phyloP scores from a whole-genome alignment of 306 rosid species.

The Glycine soja region DNA sequence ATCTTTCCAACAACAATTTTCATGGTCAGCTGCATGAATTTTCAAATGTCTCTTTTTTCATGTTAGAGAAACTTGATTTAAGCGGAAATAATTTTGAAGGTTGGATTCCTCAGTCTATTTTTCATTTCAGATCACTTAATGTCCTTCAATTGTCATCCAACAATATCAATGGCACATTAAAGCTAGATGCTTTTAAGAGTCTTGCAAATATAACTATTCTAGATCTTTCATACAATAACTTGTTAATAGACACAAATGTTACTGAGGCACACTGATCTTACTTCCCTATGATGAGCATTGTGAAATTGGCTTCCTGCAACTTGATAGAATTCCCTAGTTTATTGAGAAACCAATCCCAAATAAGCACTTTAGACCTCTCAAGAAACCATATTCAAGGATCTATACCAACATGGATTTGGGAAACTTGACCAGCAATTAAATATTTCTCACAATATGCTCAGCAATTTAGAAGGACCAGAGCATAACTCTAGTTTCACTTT shows the following conservation, averaged over 20 bases:
- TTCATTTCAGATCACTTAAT: conserved; percentile 34
- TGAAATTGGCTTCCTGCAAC: no score
- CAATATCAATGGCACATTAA: conserved; percentile 43
- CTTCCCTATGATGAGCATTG: no score
- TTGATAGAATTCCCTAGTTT: no score
- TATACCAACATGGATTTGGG: no score
- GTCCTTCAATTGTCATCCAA: conserved; percentile 46
- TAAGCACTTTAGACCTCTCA: no score
- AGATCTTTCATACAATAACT: not conserved
- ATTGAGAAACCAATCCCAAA: no score
- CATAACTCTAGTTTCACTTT: no score
- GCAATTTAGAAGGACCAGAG: no score
- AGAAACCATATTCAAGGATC: no score
- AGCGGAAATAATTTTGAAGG: conserved; percentile 55
- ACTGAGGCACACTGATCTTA: no score
- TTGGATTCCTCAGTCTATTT: conserved; percentile 39
- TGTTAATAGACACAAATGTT: not conserved
- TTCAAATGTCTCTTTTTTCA: not conserved
- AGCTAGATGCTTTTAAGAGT: not conserved
- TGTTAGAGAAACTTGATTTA: conserved; percentile 50
- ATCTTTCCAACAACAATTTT: conserved; percentile 44
- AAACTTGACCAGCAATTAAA: no score
- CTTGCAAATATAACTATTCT: not conserved
- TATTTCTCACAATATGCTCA: conserved; percentile 35
- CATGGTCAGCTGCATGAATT: conserved; percentile 7